Base-by-base conservation (phyloP, 495 filamentous ascomycete genomes). In the Lophiostoma macrostomum region DNA sequence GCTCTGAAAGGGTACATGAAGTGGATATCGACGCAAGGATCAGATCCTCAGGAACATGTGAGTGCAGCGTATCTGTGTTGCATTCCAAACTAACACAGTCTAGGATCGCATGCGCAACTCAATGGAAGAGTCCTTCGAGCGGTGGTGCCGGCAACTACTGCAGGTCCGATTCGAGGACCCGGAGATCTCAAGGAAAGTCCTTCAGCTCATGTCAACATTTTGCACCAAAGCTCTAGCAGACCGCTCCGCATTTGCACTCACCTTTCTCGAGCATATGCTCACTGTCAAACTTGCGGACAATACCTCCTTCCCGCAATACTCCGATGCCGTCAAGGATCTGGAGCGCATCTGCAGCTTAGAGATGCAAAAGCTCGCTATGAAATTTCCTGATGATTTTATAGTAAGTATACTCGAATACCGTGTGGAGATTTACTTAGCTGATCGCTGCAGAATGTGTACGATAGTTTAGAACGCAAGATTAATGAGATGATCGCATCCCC, bases 251-350 rank as follows among this genome's bases (percentile, higher is more conserved):
- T 88, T 95, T 67, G 93, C 93, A 61, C 72, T 96, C 25, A 88
- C 84, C 56, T 85, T 95, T 20, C 77, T 97, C 8, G 88, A 95
- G 63, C 86, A 95, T 63, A 88, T 94, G 49, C 80, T 98, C 23
- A 85, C 90, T 68, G 88, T 86, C 23, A 80, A 83, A 59, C 82
- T 87, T 20, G 75, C 77, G 5, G 80, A 88, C 30, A 76, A 87
- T 37, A 80, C 84, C 0, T 77, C 80, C 22, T 81, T 82, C 59
- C 76, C 78, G 20, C 72, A 78, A 19, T 96, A 91, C 69, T 87
- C 85, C 5, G 94, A 97, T 53, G 88, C 93, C n/a, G 84, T 96
- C 20, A 88, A 88, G 53, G 87, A 91, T 44, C 76, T 98, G 2
- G 89, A 95, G 65, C 78, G 74, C 0, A 76, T 90, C 52, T 84